phyloP scores from a whole-genome alignment of 2,329 filamentous ascomycete genomes.

The Elsinoe ampelina region DNA sequence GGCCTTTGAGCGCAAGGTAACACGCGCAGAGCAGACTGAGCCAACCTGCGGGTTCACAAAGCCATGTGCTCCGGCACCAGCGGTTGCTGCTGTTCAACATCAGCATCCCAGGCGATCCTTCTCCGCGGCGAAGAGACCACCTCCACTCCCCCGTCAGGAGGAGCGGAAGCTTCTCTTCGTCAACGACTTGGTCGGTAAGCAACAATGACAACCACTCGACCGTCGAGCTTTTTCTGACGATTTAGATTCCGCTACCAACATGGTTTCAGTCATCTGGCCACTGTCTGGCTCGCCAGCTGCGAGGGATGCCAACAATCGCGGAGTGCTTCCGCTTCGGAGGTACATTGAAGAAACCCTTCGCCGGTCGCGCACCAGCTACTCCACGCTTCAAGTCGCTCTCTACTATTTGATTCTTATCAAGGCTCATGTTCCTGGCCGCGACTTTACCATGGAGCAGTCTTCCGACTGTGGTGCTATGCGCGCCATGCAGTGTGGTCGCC shows the following conservation, averaged over 20 bases:
- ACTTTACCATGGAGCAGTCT: conserved; percentile 80
- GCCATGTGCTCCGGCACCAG: conserved; percentile 39
- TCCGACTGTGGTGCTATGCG: conserved; percentile 62
- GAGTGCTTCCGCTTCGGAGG: conserved; percentile 78
- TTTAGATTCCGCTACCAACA: conserved; percentile 90
- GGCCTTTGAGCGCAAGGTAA: conserved; percentile 10
- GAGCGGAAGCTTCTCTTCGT: conserved; percentile 94
- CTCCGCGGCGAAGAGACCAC: conserved; percentile 52
- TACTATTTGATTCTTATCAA: conserved; percentile 96
- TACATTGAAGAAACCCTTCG: conserved; percentile 97
- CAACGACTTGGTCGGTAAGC: conserved; percentile 94
- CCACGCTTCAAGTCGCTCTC: conserved; percentile 88
- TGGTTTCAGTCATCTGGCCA: conserved; percentile 96
- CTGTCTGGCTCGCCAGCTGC: conserved; percentile 72
- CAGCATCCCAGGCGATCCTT: conserved; percentile 53
- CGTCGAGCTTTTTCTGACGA: conserved; percentile 17
- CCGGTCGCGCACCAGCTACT: conserved; percentile 92
- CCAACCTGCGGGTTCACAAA: conserved; percentile 3
- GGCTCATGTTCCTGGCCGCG: conserved; percentile 69
- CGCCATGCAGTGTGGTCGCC: conserved; percentile 85
- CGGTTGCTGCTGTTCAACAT: conserved; percentile 43
- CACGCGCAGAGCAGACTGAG: conserved; percentile 4
- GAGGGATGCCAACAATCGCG: conserved; percentile 57
- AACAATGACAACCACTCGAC: conserved; percentile 27
- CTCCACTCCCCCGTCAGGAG: conserved; percentile 71